phyloP scores from a whole-genome alignment of 148 eudicot genomes.

The Cornus controversa region DNA sequence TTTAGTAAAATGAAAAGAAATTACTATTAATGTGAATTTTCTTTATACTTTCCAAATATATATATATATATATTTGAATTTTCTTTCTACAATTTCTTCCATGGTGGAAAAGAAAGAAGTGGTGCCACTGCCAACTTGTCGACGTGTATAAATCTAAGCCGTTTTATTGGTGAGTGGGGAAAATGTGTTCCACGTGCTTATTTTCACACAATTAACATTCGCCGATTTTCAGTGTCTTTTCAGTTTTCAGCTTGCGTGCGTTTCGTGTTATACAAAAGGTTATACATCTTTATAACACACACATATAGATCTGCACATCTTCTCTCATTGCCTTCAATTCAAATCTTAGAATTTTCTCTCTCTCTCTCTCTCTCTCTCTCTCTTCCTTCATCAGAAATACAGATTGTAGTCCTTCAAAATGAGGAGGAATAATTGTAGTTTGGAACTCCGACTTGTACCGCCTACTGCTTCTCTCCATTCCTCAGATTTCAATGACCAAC shows the following conservation, averaged over 20 bases:
- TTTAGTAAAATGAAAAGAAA: no score
- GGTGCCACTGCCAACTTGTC: no score
- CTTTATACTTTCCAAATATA: no score
- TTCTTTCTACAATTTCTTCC: no score
- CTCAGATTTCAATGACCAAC: background rate
- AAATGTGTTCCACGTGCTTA: conserved; percentile 3
- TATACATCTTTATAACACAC: no score
- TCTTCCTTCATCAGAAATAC: no score
- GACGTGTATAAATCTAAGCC: background rate
- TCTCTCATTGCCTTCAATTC: no score
- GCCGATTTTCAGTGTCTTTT: background rate
- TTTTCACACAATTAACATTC: background rate
- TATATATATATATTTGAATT: no score
- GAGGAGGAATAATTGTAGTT: conserved; percentile 34
- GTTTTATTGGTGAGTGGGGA: background rate
- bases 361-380: background rate
- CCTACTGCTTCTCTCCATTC: conserved; percentile 14
- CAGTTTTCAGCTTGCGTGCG: background rate
- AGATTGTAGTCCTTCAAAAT: background rate
- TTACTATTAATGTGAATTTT: no score
- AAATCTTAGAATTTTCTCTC: background rate
- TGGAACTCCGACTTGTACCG: conserved; percentile 39
- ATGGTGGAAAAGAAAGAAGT: no score
- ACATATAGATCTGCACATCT: no score
- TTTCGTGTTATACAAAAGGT: background rate